These are phyloP conservation scores for Aspergillus sp. DNA, from an alignment of 2,329 filamentous ascomycete genomes.

Conservation along the genomic window DNA sequence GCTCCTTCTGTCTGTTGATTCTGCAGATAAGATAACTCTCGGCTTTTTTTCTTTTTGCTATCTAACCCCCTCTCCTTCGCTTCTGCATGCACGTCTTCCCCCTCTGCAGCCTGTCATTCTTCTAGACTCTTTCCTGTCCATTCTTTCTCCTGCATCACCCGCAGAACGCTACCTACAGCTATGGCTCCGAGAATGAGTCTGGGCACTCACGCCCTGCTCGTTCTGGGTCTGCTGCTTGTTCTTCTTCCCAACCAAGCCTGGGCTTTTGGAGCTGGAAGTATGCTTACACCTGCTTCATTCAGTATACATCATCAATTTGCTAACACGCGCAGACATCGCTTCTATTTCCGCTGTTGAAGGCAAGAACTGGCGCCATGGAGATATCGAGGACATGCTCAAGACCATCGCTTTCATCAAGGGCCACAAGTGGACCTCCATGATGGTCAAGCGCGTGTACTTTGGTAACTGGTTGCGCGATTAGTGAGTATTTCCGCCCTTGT, in stretches of 20 bases:
- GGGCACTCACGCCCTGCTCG: slow-evolving; percentile 37
- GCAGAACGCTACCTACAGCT: slow-evolving; percentile 17
- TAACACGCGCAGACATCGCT: slow-evolving; percentile 43
- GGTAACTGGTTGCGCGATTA: slow-evolving; percentile 88
- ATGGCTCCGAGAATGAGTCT: slow-evolving; percentile 23
- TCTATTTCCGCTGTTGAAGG: slow-evolving; percentile 55
- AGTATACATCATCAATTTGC: not conserved
- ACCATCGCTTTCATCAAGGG: slow-evolving; percentile 74
- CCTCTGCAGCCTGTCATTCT: not conserved
- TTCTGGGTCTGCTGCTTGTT: slow-evolving; percentile 40
- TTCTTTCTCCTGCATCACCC: slow-evolving; percentile 1
- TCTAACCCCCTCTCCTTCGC: too few species aligned
- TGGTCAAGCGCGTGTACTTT: slow-evolving; percentile 78
- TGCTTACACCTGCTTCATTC: slow-evolving; percentile 13
- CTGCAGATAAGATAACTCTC: not conserved
- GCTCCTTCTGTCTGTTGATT: not conserved
- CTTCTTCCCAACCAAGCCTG: slow-evolving; percentile 42
- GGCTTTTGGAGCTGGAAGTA: slow-evolving; percentile 51
- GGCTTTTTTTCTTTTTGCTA: not conserved
- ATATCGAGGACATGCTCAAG: slow-evolving; percentile 81
- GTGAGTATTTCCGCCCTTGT: slow-evolving; percentile 30
- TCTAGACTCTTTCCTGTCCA: not conserved
- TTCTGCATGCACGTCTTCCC: slow-evolving; percentile 7
- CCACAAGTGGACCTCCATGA: slow-evolving; percentile 81
- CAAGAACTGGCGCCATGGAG: slow-evolving; percentile 58